These are phyloP conservation scores for Manihot esculenta DNA, from an alignment of 441 rosid species.

Conservation along the genomic window DNA sequence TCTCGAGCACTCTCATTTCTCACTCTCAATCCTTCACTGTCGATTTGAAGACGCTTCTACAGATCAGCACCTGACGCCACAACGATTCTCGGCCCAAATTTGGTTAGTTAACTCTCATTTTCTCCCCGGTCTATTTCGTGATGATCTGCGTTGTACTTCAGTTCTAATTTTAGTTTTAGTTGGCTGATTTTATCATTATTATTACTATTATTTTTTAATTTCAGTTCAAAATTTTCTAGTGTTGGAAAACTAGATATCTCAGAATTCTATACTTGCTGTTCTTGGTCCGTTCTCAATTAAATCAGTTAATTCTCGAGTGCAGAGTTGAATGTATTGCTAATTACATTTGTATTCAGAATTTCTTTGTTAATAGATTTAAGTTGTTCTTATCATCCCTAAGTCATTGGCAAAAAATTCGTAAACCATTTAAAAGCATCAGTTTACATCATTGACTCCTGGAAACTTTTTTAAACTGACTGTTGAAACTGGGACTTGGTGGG, in stretches of 20 bases:
- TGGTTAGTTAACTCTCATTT: conserved; percentile 5
- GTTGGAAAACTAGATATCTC: neutral
- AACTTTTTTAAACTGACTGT: too few species aligned
- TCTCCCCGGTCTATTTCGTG: neutral
- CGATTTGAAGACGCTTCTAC: neutral
- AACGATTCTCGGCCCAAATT: neutral
- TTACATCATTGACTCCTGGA: too few species aligned
- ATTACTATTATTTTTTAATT: conserved; percentile 1
- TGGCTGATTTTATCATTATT: conserved; percentile 19
- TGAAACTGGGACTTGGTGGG: too few species aligned
- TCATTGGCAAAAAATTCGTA: too few species aligned
- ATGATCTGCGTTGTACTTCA: neutral
- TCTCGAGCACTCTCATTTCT: neutral
- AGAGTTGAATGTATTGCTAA: too few species aligned
- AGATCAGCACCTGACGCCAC: neutral
- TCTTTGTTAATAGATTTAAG: too few species aligned
- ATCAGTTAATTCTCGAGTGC: neutral
- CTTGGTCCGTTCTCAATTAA: neutral
- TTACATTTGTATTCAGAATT: too few species aligned
- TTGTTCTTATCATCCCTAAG: too few species aligned
- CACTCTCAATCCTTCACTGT: neutral
- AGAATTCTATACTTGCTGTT: neutral
- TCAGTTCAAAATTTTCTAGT: neutral
- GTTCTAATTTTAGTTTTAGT: neutral
- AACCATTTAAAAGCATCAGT: too few species aligned